These are phyloP conservation scores for Rhytidhysteron rufulum DNA, from an alignment of 2,329 filamentous ascomycete genomes.

Conservation along the genomic window DNA sequence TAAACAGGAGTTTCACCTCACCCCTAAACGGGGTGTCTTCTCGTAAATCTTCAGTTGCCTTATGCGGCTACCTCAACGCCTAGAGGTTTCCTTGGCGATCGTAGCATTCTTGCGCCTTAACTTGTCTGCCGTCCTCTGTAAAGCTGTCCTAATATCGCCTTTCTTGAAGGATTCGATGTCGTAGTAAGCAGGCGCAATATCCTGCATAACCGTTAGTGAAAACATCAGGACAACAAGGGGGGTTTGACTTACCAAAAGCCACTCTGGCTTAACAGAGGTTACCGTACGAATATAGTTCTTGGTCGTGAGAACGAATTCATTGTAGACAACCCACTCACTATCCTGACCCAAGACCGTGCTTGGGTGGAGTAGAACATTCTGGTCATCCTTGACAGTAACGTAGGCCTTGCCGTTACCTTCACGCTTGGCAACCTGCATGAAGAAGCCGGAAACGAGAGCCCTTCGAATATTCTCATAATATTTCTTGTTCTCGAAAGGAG, in stretches of 20 bases:
- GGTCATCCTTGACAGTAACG: conserved; percentile 93
- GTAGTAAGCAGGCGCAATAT: conserved; percentile 92
- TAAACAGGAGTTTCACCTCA: too few species aligned
- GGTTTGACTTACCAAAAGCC: conserved; percentile 69
- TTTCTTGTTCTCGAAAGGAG: conserved; percentile 88
- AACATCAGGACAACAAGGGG: background rate
- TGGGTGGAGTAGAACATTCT: conserved; percentile 88
- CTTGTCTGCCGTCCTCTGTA: conserved; percentile 53
- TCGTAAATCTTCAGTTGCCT: too few species aligned
- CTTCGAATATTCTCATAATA: conserved; percentile 98
- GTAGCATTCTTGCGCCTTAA: conserved; percentile 53
- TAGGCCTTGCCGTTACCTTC: conserved; percentile 87
- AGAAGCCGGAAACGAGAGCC: conserved; percentile 90
- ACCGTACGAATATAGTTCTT: conserved; percentile 98
- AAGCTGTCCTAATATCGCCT: conserved; percentile 73
- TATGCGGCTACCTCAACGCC: too few species aligned
- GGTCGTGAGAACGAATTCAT: conserved; percentile 95
- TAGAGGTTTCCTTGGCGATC: too few species aligned
- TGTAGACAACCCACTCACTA: conserved; percentile 95
- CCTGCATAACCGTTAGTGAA: conserved; percentile 47
- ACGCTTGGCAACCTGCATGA: conserved; percentile 98
- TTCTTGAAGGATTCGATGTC: conserved; percentile 77
- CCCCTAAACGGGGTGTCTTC: too few species aligned
- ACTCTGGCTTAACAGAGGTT: conserved; percentile 87
- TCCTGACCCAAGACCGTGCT: conserved; percentile 85